Conservation (phyloP, 1,284 basidiomycete species). For the Cutaneotrichosporon arboriforme region DNA sequence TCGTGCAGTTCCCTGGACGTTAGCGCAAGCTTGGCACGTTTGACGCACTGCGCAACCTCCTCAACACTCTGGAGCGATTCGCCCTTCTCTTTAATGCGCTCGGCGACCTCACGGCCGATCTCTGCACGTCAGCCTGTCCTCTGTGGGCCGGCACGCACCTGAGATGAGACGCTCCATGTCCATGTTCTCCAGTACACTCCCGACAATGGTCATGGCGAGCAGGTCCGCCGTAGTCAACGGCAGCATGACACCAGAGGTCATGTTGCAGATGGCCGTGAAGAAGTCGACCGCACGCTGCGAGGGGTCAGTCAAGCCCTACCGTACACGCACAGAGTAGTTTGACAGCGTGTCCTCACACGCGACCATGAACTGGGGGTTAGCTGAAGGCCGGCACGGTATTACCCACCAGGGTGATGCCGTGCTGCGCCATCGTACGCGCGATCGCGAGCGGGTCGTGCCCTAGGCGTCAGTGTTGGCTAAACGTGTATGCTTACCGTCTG, state of each 20-base stretch:
- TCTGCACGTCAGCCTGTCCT: slow-evolving; percentile 49
- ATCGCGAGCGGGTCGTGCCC: slow-evolving; percentile 82
- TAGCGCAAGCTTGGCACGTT: background rate
- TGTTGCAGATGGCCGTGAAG: slow-evolving; percentile 84
- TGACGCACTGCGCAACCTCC: slow-evolving; percentile 67
- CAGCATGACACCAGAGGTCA: slow-evolving; percentile 91
- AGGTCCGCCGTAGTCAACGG: slow-evolving; percentile 93
- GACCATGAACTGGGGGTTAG: slow-evolving; percentile 80
- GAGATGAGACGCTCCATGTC: slow-evolving; percentile 92
- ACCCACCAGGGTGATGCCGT: slow-evolving; percentile 80
- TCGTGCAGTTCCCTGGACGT: slow-evolving; percentile 63
- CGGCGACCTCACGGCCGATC: slow-evolving; percentile 86
- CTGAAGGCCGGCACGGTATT: slow-evolving; percentile 3
- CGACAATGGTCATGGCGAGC: slow-evolving; percentile 91
- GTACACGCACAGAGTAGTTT: slow-evolving; percentile 72
- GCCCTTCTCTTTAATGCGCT: slow-evolving; percentile 70
- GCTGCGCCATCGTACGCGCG: slow-evolving; percentile 80
- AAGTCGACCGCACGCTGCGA: slow-evolving; percentile 84
- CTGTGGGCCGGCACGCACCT: slow-evolving; percentile 24
- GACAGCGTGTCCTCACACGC: slow-evolving; percentile 97
- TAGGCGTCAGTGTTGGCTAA: slow-evolving; percentile 14
- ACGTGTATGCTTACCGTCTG: slow-evolving; percentile 56
- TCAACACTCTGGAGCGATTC: slow-evolving; percentile 80
- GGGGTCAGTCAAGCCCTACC: background rate
- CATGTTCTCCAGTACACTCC: slow-evolving; percentile 93